Base-by-base conservation (phyloP, 306 rosid species). In the Rosa lucieae region DNA sequence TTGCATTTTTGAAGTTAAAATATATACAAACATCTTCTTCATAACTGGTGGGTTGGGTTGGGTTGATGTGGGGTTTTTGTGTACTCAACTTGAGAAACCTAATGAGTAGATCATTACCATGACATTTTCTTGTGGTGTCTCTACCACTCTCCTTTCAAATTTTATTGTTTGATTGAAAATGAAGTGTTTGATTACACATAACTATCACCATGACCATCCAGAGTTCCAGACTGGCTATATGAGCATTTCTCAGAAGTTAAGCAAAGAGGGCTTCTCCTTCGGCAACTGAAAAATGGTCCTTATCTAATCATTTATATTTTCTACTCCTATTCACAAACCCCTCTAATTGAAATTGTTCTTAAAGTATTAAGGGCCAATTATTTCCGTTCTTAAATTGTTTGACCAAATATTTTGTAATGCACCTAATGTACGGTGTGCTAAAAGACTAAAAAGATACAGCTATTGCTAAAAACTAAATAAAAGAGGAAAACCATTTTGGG, bases 61-160 rank as follows among this genome's bases (percentile, higher is more conserved):
- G 37, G 49, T 78, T 63, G 72, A 53, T 47, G 84, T 78, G 83
- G 88, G 88, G 83, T 74, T 73, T 46, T 52, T 81, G 0, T 77
- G 77, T 81, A 13, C 23, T 39, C 32, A 12, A 18, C 42, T 63
- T 5, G 53, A 77, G 73, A 81, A 53, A 70, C 77, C 73, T 52
- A 18, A 39, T 67, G 40, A 40, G 48, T 67, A 17, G 71, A 67
- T 39, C 65, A 58, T 9, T 65, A 37, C 26, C 46, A 29, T 70
- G 40, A 11, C 56, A 58, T 75, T 32, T 65, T 18, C 67, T 23
- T 35, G 69, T n/a, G 49, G 32, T 37, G 52, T 23, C 29, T 26
- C 47, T 4, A 26, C 43, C 46, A 17, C 10, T 48, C 43, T 29
- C 62, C 29, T 72, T 32, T 29, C 76, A 35, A 72, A 29, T 70